These are phyloP conservation scores for Malassezia vespertilionis DNA, from an alignment of 1,284 basidiomycete species.

Conservation along the genomic window DNA sequence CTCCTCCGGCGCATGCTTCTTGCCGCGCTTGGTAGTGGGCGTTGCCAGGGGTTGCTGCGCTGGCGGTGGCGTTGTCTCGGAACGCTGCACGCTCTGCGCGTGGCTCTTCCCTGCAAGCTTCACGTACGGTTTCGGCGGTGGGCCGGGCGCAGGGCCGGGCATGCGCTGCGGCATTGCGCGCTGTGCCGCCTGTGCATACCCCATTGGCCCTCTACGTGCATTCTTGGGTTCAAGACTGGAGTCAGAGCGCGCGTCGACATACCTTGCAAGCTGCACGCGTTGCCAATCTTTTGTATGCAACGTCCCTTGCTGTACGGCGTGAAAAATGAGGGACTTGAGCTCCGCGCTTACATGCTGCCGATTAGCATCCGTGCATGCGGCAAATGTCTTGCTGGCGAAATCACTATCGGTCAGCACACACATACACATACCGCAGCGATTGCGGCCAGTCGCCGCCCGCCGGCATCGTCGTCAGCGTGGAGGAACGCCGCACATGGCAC, in stretches of 20 bases:
- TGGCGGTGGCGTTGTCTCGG: background rate
- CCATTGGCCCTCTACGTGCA: no score
- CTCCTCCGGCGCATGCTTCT: constrained; percentile 21
- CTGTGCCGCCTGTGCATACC: no score
- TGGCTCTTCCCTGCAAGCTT: no score
- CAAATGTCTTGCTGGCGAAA: constrained; percentile 39
- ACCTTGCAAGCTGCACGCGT: constrained; percentile 50
- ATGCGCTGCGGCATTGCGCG: background rate
- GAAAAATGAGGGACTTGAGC: constrained; percentile 48
- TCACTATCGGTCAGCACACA: constrained; percentile 17
- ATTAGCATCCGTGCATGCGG: constrained; percentile 47
- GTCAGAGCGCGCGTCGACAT: no score
- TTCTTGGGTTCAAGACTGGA: background rate
- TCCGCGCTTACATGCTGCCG: constrained; percentile 48
- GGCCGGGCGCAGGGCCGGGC: background rate
- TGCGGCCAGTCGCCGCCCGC: constrained; percentile 14
- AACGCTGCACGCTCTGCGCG: no score
- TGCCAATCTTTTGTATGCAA: constrained; percentile 82
- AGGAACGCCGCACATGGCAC: background rate
- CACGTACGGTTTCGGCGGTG: constrained; percentile 10
- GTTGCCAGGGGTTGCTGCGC: background rate
- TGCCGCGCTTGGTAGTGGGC: constrained; percentile 48
- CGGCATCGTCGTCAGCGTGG: background rate
- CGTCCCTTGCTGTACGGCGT: constrained; percentile 54
- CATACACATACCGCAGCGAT: constrained; percentile 11